phyloP scores from a whole-genome alignment of 768 basidiomycete genomes.

The Mrakia frigida region DNA sequence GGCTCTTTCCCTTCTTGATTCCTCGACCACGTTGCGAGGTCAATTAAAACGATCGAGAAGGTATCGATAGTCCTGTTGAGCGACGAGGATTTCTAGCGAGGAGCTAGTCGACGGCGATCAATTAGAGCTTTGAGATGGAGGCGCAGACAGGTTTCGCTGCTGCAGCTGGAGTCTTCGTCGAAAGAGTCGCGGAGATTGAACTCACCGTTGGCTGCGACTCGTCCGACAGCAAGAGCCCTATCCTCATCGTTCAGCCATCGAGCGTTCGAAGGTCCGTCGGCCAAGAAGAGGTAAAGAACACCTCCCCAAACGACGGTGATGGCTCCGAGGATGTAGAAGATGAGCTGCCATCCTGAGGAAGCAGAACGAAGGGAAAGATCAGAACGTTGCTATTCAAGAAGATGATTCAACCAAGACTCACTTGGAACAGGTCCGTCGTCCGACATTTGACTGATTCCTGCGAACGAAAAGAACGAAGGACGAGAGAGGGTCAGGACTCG shows the following conservation, averaged over 20 bases:
- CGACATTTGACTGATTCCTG: constrained; percentile 31
- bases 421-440: constrained; percentile 23
- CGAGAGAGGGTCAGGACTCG: too few relatives aligned
- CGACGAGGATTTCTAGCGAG: too few relatives aligned
- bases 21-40: too few relatives aligned
- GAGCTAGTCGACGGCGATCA: too few relatives aligned
- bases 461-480: too few relatives aligned
- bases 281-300: constrained; percentile 44
- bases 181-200: neutral
- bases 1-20: too few relatives aligned
- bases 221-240: constrained; percentile 42
- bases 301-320: constrained; percentile 42
- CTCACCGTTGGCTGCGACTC: constrained; percentile 42
- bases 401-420: neutral
- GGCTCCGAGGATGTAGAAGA: constrained; percentile 43
- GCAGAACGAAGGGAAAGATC: neutral
- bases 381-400: too few relatives aligned
- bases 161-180: neutral
- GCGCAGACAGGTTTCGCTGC: too few relatives aligned
- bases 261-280: constrained; percentile 43
- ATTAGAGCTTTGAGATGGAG: too few relatives aligned
- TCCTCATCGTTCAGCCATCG: constrained; percentile 41
- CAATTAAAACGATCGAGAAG: too few relatives aligned
- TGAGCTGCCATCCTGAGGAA: constrained; percentile 36
- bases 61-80: too few relatives aligned